phyloP scores from a whole-genome alignment of 805 yeast genomes.

The Kodamaea jinghongensis region DNA sequence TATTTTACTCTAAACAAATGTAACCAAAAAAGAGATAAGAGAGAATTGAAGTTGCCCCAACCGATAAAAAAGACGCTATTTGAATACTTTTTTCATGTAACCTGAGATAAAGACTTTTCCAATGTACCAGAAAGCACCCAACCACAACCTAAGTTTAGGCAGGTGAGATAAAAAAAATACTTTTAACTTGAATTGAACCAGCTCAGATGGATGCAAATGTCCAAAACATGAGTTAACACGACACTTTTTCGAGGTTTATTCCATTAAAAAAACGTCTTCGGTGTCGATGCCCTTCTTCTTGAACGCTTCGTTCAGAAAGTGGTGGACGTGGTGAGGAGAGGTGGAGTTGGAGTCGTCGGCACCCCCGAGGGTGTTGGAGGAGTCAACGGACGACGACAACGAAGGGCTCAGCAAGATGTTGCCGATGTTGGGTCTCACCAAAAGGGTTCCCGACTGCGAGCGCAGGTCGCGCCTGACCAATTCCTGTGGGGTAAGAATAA shows the following conservation, averaged over 20 bases:
- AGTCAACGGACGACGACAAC: conserved; percentile 6
- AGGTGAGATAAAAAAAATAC: too few relatives aligned
- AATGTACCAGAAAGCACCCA: too few relatives aligned
- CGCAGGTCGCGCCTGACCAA: conserved; percentile 65
- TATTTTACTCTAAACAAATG: too few relatives aligned
- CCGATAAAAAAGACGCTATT: background rate
- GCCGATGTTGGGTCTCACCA: conserved; percentile 32
- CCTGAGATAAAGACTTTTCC: too few relatives aligned
- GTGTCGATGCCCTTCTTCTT: conserved; percentile 11
- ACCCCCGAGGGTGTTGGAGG: conserved; percentile 6
- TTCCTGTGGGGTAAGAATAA: conserved; percentile 76
- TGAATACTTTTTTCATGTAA: background rate
- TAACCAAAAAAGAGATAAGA: background rate
- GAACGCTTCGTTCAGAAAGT: conserved; percentile 11
- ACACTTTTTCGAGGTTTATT: conserved; percentile 18
- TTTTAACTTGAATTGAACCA: too few relatives aligned
- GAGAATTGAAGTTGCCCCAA: conserved; percentile 4
- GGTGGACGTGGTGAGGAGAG: conserved; percentile 8
- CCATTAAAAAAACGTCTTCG: conserved; percentile 42
- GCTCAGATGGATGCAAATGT: too few relatives aligned
- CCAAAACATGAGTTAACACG: too few relatives aligned
- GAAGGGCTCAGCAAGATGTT: conserved; percentile 9
- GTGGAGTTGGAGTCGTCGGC: conserved; percentile 6
- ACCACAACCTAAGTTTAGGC: too few relatives aligned
- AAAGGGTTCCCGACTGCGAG: conserved; percentile 43